Conservation (phyloP, 495 filamentous ascomycete genomes). For the Penicillium odoratum region DNA sequence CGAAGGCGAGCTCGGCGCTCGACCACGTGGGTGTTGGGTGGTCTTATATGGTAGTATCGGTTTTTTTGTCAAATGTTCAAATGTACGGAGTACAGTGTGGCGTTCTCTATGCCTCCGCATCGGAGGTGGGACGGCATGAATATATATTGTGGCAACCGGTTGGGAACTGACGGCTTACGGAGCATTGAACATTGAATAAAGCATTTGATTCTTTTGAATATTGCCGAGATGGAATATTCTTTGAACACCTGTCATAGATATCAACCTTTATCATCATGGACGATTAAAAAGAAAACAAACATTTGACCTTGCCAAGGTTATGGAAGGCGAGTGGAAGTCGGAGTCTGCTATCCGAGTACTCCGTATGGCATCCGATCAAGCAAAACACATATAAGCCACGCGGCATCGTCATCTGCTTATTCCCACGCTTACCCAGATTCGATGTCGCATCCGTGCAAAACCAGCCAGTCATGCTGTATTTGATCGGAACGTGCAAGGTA, state of each 20-base stretch:
- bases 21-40: neutral
- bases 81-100: neutral
- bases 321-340: too few relatives aligned
- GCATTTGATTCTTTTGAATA: too few relatives aligned
- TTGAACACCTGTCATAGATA: too few relatives aligned
- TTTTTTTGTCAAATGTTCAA: neutral
- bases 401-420: neutral
- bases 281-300: too few relatives aligned
- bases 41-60: neutral
- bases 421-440: neutral
- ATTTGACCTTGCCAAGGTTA: too few relatives aligned
- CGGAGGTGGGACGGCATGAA: neutral
- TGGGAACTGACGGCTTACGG: neutral
- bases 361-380: too few relatives aligned
- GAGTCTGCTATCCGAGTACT: too few relatives aligned
- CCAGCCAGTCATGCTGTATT: conserved; percentile 11
- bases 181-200: too few relatives aligned
- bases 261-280: too few relatives aligned
- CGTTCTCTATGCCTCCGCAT: neutral
- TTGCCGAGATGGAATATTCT: too few relatives aligned
- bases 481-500: conserved; percentile 16
- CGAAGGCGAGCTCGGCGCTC: neutral
- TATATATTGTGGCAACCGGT: neutral
- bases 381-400: neutral
- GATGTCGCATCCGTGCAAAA: neutral